These are phyloP conservation scores for Colletotrichum lindemuthianum DNA, from an alignment of 2,329 filamentous ascomycete genomes.

Conservation along the genomic window DNA sequence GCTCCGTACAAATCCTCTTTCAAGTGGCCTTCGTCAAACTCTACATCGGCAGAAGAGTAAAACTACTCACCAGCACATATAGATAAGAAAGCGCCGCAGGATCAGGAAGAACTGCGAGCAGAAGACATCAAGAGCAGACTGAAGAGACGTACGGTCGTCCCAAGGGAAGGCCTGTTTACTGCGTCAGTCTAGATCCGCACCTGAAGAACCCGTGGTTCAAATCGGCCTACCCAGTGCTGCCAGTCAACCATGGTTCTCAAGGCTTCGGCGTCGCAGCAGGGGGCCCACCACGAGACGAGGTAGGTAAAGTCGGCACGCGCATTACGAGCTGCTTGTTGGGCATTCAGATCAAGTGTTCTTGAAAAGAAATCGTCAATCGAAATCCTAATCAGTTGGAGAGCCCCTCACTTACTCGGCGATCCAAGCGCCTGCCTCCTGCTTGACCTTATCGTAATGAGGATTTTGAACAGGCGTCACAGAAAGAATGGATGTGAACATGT, in stretches of 20 bases:
- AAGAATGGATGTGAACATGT: conserved; percentile 4
- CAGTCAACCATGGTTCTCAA: conserved; percentile 8
- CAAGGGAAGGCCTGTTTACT: background rate
- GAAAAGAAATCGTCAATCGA: background rate
- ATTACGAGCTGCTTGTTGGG: background rate
- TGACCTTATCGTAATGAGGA: background rate
- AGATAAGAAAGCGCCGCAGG: too few species aligned
- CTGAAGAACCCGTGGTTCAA: background rate
- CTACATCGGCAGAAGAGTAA: background rate
- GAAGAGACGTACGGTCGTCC: background rate
- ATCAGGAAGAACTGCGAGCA: too few species aligned
- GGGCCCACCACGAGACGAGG: conserved; percentile 5
- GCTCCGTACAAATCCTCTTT: conserved; percentile 5
- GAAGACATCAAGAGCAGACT: too few species aligned
- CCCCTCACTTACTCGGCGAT: background rate
- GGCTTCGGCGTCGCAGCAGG: conserved; percentile 1
- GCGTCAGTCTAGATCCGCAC: background rate
- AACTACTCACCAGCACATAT: too few species aligned
- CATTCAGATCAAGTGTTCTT: conserved; percentile 2
- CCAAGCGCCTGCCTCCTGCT: background rate
- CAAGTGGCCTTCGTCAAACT: conserved; percentile 5
- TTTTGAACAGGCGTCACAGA: conserved; percentile 2
- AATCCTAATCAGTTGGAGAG: too few species aligned
- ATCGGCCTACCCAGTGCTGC: background rate
- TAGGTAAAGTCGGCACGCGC: background rate